Evolutionary conservation across 164 flowering plant species (phyloP), one percentile per base, ranked within the genome.

Genomic region (Macadamia integrifolia): DNA sequence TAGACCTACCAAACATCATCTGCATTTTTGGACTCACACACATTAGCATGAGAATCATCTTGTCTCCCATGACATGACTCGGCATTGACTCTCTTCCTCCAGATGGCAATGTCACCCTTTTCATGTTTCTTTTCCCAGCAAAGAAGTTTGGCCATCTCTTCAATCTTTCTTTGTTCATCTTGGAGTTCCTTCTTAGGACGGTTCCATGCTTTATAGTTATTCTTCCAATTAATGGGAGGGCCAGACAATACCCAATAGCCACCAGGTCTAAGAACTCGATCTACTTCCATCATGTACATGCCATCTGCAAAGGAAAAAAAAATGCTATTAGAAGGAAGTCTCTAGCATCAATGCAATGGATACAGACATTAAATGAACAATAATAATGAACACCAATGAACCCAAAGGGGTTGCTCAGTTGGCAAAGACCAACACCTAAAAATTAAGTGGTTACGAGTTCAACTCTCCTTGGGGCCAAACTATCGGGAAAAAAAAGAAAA

Each of bases 201-300:
- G 67, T 87, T 87, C 98, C 98, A 92, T 60, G 92, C 72, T 72
- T 77, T 75, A 69, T 83, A 92, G 75, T 86, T 82, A 66, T 32
- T 75, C 80, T 76, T 87, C 96, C 96, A 92, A 78, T 90, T 85
- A 75, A 92, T 90, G 14, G 96, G 98, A 73, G 98, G 96, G 59
- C 98, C 96, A 0, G 93, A 87, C 68, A 92, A 92, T 28, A 92
- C 84, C 98, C 98, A 92, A 65, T 88, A 92, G 14, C 96, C 98
- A 68, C 98, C 96, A 44, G 96, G 93, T 79, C 96, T 85, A 65
- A 91, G 89, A 57, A 91, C 97, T 62, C 95, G 83, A 68, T 91
- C 98, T 71, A 92, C 96, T 80, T 92, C 98, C 86, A 82, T 92
- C 87, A 92, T 75, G 77, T 88, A 92, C 66, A 74, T 80, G 69